These are phyloP conservation scores for Bipolaris zeicola DNA, from an alignment of 2,329 filamentous ascomycete genomes.

Conservation along the genomic window DNA sequence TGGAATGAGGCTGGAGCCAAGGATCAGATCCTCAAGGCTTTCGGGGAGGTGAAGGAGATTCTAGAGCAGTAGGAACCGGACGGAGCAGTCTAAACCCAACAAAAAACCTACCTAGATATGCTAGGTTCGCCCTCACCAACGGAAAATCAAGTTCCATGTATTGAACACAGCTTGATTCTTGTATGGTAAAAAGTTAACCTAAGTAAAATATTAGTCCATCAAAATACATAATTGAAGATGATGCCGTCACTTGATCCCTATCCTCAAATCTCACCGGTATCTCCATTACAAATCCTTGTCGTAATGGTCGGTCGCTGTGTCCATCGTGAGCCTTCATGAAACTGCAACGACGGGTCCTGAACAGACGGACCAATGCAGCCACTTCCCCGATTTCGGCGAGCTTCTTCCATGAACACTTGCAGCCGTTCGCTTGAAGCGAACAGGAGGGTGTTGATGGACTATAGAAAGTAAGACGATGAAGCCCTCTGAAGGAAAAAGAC, in stretches of 20 bases:
- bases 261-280: not conserved
- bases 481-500: not conserved
- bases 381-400: not conserved
- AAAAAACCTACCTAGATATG: conserved; percentile 5
- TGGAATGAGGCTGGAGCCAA: conserved; percentile 10
- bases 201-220: not conserved
- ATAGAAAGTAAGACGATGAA: not conserved
- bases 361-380: not conserved
- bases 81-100: not conserved
- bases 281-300: not conserved
- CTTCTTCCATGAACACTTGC: not conserved
- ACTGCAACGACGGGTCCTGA: not conserved
- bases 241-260: not conserved
- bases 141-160: not conserved
- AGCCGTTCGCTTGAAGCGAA: not conserved
- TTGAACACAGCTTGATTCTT: not conserved
- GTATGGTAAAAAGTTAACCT: not conserved
- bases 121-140: not conserved
- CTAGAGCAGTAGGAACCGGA: conserved; percentile 4
- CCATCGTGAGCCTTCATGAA: not conserved
- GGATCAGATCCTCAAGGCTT: conserved; percentile 13
- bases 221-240: not conserved
- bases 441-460: not conserved
- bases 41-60: conserved; percentile 11
- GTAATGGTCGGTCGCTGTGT: not conserved